Evolutionary conservation across 495 filamentous ascomycete genomes (phyloP).

Genomic region (Penicillium roqueforti): DNA sequence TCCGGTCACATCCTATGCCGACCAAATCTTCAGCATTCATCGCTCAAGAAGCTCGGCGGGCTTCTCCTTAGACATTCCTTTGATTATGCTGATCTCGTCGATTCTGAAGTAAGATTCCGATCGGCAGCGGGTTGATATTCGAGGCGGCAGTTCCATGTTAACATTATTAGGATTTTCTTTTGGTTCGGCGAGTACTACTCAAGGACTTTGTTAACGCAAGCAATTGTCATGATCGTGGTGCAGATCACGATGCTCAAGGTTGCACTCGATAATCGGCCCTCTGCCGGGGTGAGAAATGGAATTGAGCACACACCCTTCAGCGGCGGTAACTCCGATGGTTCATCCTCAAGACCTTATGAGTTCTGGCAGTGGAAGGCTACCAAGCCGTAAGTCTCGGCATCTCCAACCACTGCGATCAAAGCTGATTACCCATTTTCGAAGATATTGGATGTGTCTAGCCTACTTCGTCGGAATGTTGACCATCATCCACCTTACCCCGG

Average conservation of each 20-base stretch:
- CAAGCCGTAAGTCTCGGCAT: constrained; percentile 57
- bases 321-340: constrained; percentile 17
- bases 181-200: constrained; percentile 89
- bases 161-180: constrained; percentile 70
- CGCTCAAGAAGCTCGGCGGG: constrained; percentile 75
- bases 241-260: constrained; percentile 84
- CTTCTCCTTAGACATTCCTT: constrained; percentile 85
- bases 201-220: constrained; percentile 73
- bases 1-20: constrained; percentile 80
- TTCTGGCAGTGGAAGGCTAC: constrained; percentile 93
- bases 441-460: constrained; percentile 84
- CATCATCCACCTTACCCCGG: constrained; percentile 65
- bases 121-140: background rate
- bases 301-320: constrained; percentile 46
- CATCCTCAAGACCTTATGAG: constrained; percentile 63
- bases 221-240: constrained; percentile 78
- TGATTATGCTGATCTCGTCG: constrained; percentile 96
- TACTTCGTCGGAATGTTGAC: constrained; percentile 64
- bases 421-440: constrained; percentile 26
- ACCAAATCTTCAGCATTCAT: constrained; percentile 90
- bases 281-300: constrained; percentile 51
- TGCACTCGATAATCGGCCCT: constrained; percentile 82
- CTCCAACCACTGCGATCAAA: background rate
- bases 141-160: background rate
- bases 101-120: constrained; percentile 67